phyloP scores from a whole-genome alignment of 306 rosid genomes.

The Cucurbita moschata region DNA sequence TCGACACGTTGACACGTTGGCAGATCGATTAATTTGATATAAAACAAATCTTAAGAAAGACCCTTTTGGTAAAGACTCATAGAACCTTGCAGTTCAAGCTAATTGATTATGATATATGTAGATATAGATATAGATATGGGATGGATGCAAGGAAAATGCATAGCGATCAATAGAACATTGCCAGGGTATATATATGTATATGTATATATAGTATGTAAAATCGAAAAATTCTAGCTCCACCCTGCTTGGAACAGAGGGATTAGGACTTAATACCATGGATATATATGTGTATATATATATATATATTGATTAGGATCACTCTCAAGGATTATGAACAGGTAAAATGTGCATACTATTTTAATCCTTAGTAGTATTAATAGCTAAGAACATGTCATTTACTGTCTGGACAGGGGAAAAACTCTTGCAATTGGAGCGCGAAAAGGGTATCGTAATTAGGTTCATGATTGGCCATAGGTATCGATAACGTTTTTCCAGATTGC shows the following conservation, averaged over 20 bases:
- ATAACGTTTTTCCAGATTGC: not conserved
- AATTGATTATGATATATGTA: not conserved
- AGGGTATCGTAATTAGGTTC: constrained; percentile 88
- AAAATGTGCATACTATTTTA: not conserved
- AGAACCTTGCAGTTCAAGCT: not conserved
- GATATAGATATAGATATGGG: too few species aligned
- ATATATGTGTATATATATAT: not conserved
- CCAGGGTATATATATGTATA: too few species aligned
- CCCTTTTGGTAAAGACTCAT: not conserved
- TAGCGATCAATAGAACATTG: too few species aligned
- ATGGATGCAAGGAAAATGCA: too few species aligned
- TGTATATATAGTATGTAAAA: too few species aligned
- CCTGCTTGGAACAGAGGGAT: not conserved
- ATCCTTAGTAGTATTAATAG: not conserved
- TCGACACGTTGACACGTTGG: not conserved
- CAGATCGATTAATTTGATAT: not conserved
- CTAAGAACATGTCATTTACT: constrained; percentile 11
- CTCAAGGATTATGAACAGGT: not conserved
- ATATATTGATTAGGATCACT: not conserved
- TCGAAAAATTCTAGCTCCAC: not conserved
- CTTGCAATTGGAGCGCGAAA: constrained; percentile 74
- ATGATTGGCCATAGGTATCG: constrained; percentile 92
- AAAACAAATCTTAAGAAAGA: not conserved
- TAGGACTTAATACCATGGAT: not conserved
- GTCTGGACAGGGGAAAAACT: constrained; percentile 60